A percentile compares a stretch with the other conserved stretches of the same genome.
Evolutionary conservation across 176 grass and related monocot genomes (phyloP).

Genomic region (Musa acuminata): DNA sequence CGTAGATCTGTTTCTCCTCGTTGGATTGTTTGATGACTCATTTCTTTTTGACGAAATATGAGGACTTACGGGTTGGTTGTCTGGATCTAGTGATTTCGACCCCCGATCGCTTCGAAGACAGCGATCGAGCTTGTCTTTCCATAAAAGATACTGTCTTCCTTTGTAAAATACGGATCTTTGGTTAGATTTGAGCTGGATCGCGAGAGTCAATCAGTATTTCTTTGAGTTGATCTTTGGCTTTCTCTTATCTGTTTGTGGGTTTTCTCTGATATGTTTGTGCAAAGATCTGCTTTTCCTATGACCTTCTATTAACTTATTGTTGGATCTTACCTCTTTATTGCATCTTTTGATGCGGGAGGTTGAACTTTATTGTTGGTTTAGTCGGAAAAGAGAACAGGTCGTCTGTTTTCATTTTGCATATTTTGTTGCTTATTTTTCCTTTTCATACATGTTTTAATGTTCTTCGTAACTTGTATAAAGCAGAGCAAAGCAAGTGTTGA

Average conservation of each 20-base stretch:
- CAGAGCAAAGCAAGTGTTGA: no score
- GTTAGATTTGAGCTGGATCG: neutral
- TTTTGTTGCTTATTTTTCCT: neutral
- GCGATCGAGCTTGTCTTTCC: neutral
- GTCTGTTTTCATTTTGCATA: neutral
- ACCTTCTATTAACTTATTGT: neutral
- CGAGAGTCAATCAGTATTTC: neutral
- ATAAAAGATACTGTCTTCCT: neutral
- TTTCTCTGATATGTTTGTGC: neutral
- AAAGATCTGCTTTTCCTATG: neutral
- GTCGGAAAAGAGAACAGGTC: neutral
- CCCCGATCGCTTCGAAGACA: neutral
- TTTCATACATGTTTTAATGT: neutral
- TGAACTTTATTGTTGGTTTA: neutral
- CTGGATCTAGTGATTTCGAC: conserved; percentile 2
- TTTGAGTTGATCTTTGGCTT: neutral
- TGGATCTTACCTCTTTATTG: neutral
- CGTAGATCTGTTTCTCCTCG: neutral
- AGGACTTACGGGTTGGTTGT: neutral
- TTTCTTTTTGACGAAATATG: neutral
- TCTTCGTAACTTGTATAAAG: neutral
- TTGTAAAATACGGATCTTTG: neutral
- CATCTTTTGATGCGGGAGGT: neutral
- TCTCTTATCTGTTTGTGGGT: neutral
- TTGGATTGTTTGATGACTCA: neutral